Conservation (phyloP, 176 grass and related monocot genomes). For the Melocanna baccifera region DNA sequence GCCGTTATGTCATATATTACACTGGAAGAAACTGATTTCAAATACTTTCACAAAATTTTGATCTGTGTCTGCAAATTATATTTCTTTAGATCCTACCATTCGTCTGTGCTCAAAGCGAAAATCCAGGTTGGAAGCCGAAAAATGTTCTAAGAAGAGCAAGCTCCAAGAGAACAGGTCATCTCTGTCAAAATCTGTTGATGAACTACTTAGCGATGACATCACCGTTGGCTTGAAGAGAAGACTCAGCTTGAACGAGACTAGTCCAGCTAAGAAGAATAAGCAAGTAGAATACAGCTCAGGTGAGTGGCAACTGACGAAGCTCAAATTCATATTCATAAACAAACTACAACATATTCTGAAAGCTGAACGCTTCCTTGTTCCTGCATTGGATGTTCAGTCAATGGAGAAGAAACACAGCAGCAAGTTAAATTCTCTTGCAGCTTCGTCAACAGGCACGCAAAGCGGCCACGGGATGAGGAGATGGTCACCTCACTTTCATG, state of each 20-base stretch:
- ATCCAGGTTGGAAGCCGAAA: not conserved
- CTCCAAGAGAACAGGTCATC: not conserved
- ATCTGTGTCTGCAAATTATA: not conserved
- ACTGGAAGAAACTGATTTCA: not conserved
- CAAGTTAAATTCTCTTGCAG: constrained; percentile 44
- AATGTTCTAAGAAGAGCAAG: constrained; percentile 41
- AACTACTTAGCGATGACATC: constrained; percentile 41
- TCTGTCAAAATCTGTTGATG: not conserved
- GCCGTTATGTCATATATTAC: not conserved
- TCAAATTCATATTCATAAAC: not conserved
- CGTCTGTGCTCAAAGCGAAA: constrained; percentile 29
- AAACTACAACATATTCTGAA: not conserved
- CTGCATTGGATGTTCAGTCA: not conserved
- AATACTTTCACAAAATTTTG: not conserved
- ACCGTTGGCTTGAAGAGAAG: constrained; percentile 57
- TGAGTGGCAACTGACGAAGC: not conserved
- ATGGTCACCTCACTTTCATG: constrained; percentile 22
- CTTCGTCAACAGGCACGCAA: constrained; percentile 37
- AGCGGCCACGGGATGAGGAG: constrained; percentile 30
- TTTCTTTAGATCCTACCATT: constrained; percentile 7
- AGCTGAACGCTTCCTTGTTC: not conserved
- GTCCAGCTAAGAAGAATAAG: constrained; percentile 50
- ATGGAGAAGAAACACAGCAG: constrained; percentile 30
- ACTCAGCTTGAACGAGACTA: constrained; percentile 52
- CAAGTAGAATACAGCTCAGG: constrained; percentile 19